These are phyloP conservation scores for Yamadazyma atmosphaerica DNA, from an alignment of 1,139 yeast genomes.

Conservation along the genomic window DNA sequence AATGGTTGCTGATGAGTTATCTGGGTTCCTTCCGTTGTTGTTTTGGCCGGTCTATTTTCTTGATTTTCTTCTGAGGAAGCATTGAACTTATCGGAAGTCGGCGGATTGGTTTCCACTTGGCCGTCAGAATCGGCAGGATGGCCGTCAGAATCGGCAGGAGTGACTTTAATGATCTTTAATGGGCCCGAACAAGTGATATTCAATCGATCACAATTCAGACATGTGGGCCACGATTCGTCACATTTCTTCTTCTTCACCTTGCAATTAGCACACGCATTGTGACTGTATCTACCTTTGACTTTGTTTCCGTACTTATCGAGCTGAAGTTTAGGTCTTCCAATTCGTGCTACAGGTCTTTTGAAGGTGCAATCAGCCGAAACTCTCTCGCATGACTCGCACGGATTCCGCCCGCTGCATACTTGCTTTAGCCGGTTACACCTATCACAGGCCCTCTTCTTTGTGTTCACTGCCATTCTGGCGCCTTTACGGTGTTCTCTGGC, in stretches of 20 bases:
- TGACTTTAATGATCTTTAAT: conserved; percentile 1
- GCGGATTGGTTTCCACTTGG: too few species aligned
- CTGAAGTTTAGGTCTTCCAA: conserved; percentile 16
- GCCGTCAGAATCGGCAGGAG: background rate
- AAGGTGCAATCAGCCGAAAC: conserved; percentile 11
- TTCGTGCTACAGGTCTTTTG: conserved; percentile 12
- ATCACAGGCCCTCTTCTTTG: conserved; percentile 18
- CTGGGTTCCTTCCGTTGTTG: too few species aligned
- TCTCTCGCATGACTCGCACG: conserved; percentile 15
- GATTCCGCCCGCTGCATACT: conserved; percentile 13
- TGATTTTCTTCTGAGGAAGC: too few species aligned
- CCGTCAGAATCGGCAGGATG: too few species aligned
- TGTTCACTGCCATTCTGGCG: background rate
- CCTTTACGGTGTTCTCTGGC: too few species aligned
- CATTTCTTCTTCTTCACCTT: conserved; percentile 64
- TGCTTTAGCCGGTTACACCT: conserved; percentile 19
- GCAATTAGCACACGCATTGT: conserved; percentile 61
- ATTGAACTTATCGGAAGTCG: too few species aligned
- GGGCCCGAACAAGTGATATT: conserved; percentile 37
- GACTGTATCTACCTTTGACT: conserved; percentile 15
- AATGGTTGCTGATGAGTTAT: too few species aligned
- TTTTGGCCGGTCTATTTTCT: too few species aligned
- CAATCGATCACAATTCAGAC: conserved; percentile 51
- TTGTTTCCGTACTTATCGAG: background rate
- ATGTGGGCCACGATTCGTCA: conserved; percentile 55